phyloP scores from a whole-genome alignment of 164 flowering plant species.

The Aristolochia fimbriata region DNA sequence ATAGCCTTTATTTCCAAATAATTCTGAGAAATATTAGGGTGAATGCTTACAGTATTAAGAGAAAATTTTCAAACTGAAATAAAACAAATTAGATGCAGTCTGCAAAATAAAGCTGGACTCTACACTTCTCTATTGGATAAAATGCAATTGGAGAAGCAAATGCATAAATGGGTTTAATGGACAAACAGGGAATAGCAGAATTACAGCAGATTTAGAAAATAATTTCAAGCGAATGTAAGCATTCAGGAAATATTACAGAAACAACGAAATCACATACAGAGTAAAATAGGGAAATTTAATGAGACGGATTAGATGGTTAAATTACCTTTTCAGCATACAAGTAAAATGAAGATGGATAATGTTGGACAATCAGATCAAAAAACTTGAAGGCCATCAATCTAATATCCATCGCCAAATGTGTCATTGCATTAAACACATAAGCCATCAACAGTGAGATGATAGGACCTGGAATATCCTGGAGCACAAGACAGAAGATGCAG shows the following conservation, averaged over 20 bases:
- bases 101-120: no score
- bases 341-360: slow-evolving; percentile 58
- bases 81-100: no score
- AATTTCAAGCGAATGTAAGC: no score
- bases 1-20: no score
- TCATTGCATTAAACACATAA: slow-evolving; percentile 78
- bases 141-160: no score
- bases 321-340: slow-evolving; percentile 69
- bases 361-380: slow-evolving; percentile 61
- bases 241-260: neutral
- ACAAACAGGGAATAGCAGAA: no score
- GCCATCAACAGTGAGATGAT: slow-evolving; percentile 61
- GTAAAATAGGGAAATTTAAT: neutral
- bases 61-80: no score
- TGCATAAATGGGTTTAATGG: no score
- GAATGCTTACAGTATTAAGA: no score
- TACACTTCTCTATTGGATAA: no score
- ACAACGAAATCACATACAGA: neutral
- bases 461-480: slow-evolving; percentile 65
- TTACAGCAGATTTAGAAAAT: no score
- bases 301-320: neutral
- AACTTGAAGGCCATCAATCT: slow-evolving; percentile 87
- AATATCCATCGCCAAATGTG: slow-evolving; percentile 61
- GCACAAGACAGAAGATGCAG: slow-evolving; percentile 2
- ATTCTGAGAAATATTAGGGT: no score